Evolutionary conservation across 2,329 filamentous ascomycete genomes (phyloP), one percentile per base, ranked within the genome.

Genomic region (Xylaria sp.): DNA sequence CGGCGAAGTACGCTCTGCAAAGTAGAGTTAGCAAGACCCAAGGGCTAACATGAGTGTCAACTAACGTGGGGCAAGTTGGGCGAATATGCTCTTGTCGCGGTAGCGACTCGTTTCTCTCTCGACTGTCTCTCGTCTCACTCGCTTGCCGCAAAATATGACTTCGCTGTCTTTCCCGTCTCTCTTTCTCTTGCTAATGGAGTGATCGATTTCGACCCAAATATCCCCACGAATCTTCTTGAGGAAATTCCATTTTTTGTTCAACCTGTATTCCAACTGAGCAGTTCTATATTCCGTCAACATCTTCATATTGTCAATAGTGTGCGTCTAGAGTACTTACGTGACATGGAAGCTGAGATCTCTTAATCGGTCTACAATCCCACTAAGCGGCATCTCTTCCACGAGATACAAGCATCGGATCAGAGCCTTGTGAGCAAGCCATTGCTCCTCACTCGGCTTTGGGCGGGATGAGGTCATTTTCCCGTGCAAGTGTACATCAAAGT

Each of bases 101-200:
- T 61, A n/a, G 48, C 59, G 59, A 19, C 53, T 24, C 27, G 59
- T 53, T 30, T 53, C 45, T 11, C 50, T 61, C n/a, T 53, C 34
- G 36, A 53, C 14, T 24, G 59, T 53, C 59, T 50, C 19, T 27
- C 3, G 45, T 30, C 42, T 61, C 32, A 53, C 8, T n/a, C 47
- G 59, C 32, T 53, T 61, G 27, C 59, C 59, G 34, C 59, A 61
- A 21, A 51, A 36, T 51, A 61, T 53, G 12, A 61, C 59, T 53
- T 61, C 59, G 47, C 59, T 61, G 2, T 61, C 47, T 51, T 61
- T 61, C 17, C 47, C 47, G 17, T 42, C 32, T 21, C 27, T 32
- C 12, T 53, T 50, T 39, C 59, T 14, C 19, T 53, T 61, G 14
- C 11, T 42, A 24, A 61, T 61, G 14, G 47, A 39, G 27, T 42